These are phyloP conservation scores for Tulasnella sp. DNA, from an alignment of 768 basidiomycete genomes.

Conservation along the genomic window DNA sequence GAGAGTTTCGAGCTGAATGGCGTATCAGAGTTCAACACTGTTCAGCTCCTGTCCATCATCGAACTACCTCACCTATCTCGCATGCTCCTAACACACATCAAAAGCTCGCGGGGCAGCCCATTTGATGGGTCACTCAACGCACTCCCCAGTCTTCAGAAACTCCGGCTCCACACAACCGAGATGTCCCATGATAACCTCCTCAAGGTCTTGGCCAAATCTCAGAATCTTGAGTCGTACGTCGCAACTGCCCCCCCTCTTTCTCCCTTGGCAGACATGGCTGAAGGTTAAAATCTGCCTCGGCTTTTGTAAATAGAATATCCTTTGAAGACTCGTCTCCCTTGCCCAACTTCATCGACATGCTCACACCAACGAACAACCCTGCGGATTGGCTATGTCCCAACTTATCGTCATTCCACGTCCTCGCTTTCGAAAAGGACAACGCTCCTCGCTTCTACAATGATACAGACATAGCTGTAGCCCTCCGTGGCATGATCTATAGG, in stretches of 20 bases:
- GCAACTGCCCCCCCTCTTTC: too few relatives aligned
- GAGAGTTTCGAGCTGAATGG: neutral
- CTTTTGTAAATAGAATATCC: neutral
- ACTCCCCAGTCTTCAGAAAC: neutral
- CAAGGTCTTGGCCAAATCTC: neutral
- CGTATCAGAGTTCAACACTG: neutral
- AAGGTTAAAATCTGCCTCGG: too few relatives aligned
- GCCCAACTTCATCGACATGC: neutral
- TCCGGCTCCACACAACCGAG: neutral
- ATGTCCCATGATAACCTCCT: neutral
- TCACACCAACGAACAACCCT: neutral
- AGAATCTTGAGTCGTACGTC: neutral
- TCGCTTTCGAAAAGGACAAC: neutral
- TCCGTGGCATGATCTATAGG: neutral
- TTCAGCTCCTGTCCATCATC: neutral
- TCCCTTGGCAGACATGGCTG: too few relatives aligned
- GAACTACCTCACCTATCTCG: neutral
- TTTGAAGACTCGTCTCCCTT: conserved; percentile 1
- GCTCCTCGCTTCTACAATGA: neutral
- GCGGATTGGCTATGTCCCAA: neutral
- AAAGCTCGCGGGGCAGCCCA: neutral
- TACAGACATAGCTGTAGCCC: neutral
- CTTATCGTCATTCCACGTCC: neutral
- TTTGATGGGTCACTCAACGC: neutral
- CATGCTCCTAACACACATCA: neutral